Percentiles rank a stretch among this genome's conserved stretches.
phyloP scores from a whole-genome alignment of 176 grass and related monocot species.

The Aegilops speltoides region DNA sequence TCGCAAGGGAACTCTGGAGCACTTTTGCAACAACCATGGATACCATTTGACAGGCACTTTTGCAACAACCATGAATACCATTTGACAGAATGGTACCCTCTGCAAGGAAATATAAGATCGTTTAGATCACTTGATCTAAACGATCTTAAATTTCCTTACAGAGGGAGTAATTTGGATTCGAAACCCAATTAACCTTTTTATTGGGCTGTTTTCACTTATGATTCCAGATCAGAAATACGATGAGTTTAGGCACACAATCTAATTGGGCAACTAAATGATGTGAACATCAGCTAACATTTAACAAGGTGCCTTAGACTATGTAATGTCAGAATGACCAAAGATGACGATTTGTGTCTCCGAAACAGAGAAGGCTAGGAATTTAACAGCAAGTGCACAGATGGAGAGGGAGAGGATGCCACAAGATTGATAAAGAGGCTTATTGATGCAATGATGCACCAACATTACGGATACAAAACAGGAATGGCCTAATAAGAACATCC shows the following conservation, averaged over 20 bases:
- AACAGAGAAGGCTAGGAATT: slow-evolving; percentile 1
- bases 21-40: too few species aligned
- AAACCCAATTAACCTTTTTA: not conserved
- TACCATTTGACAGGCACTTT: too few species aligned
- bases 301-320: not conserved
- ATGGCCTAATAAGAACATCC: not conserved
- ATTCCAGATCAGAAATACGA: not conserved
- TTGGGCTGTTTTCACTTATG: not conserved
- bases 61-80: too few species aligned
- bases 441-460: not conserved
- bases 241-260: not conserved
- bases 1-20: too few species aligned
- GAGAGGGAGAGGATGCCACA: not conserved
- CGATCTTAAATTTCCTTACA: too few species aligned
- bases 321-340: not conserved
- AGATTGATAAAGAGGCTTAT: not conserved
- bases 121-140: too few species aligned
- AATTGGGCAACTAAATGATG: not conserved
- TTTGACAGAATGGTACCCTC: too few species aligned
- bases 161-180: too few species aligned
- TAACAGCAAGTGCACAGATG: not conserved
- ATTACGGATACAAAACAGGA: not conserved
- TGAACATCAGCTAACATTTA: not conserved
- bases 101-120: too few species aligned
- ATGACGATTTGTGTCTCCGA: not conserved